Evolutionary conservation across 306 rosid genomes (phyloP).

Genomic region (Arachis stenosperma): DNA sequence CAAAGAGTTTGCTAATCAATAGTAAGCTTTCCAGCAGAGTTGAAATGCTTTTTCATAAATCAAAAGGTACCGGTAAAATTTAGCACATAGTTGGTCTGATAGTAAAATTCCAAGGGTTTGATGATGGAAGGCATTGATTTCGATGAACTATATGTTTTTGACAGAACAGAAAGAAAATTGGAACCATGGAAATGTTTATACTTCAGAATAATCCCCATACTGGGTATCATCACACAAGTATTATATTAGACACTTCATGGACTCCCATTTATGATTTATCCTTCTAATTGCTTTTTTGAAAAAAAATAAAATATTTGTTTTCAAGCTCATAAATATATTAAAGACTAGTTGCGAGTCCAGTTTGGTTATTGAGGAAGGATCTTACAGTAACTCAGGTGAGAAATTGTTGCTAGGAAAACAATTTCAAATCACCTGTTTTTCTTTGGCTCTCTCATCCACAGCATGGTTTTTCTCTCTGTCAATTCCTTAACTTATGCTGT

Average conservation of each 20-base stretch:
- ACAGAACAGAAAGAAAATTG: background rate
- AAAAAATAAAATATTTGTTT: background rate
- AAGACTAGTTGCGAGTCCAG: background rate
- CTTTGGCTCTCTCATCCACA: slow-evolving; percentile 1
- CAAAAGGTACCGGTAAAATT: too few species aligned
- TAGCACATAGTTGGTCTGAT: too few species aligned
- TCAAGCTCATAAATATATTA: background rate
- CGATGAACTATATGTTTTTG: background rate
- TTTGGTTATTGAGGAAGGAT: slow-evolving; percentile 18
- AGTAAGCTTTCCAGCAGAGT: too few species aligned
- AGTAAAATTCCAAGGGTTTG: too few species aligned
- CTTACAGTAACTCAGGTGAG: background rate
- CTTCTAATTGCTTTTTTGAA: background rate
- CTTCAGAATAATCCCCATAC: too few species aligned
- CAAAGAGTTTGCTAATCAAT: too few species aligned
- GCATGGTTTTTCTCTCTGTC: slow-evolving; percentile 19
- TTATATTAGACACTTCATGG: background rate
- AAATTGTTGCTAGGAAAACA: background rate
- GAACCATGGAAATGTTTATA: background rate
- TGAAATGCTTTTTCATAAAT: too few species aligned
- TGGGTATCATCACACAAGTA: too few species aligned
- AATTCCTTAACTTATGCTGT: background rate
- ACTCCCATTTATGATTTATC: background rate
- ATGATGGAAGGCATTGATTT: too few species aligned
- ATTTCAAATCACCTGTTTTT: background rate